A percentile compares a stretch with the other conserved stretches of the same genome.
phyloP scores from a whole-genome alignment of 176 grass and related monocot genomes.

The Guadua angustifolia region DNA sequence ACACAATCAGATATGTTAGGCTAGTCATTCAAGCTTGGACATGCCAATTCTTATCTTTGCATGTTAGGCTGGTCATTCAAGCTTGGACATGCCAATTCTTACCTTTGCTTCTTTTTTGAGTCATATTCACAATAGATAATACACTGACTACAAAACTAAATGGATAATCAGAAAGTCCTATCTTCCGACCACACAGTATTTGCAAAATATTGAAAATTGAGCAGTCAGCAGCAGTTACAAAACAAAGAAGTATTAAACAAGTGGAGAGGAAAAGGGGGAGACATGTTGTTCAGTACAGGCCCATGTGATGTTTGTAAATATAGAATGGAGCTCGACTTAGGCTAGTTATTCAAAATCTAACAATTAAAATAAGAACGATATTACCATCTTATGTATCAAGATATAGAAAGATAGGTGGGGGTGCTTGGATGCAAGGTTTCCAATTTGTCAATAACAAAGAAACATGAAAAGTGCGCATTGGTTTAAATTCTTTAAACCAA shows the following conservation, averaged over 20 bases:
- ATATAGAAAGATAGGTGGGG: background rate
- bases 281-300: background rate
- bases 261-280: background rate
- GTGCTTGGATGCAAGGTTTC: background rate
- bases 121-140: background rate
- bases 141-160: background rate
- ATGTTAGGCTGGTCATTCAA: background rate
- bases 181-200: background rate
- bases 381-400: background rate
- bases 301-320: constrained; percentile 8
- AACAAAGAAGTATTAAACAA: background rate
- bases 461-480: background rate
- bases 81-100: background rate
- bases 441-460: background rate
- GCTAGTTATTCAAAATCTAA: constrained; percentile 10
- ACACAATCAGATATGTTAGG: background rate
- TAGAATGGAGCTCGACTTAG: background rate
- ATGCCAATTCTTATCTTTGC: too few species aligned
- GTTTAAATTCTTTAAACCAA: constrained; percentile 9
- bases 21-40: background rate
- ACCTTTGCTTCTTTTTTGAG: background rate
- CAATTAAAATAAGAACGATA: background rate
- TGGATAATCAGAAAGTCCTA: background rate
- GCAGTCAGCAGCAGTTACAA: background rate
- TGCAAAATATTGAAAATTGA: background rate